Evolutionary conservation across 2,329 filamentous ascomycete species (phyloP), one percentile per base, ranked within the genome.

Genomic region (Nakataea oryzae): DNA sequence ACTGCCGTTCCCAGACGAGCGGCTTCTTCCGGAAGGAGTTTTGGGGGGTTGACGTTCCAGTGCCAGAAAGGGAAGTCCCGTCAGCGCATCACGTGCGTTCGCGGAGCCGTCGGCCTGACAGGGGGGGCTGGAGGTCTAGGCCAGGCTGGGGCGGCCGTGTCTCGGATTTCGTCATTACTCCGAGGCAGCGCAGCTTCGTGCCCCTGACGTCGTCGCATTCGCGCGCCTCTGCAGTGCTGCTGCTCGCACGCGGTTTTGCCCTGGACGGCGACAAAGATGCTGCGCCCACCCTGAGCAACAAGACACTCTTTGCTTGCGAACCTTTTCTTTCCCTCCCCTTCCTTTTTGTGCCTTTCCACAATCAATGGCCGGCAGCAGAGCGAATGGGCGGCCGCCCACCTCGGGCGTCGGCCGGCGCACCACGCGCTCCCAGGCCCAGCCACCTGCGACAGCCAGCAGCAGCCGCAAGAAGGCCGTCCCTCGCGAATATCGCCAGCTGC

Each of bases 401-500:
- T 28, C n/a, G 21, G 26, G 58, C 27, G 34, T 29, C 57, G 34
- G 28, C 24, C 50, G 59, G 11, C 59, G 59, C 30, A 47, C 59
- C 26, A 61, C 59, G 30, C 59, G 59, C 59, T 61, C 59, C 9
- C 59, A 57, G 30, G 30, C 59, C 2, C 59, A 60, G 29, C 21
- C 59, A 7, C 17, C 47, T 13, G 28, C 59, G 29, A 24, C 41
- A n/a, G 30, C 47, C 21, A n/a, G 24, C 13, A 29, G 26, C 26
- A 54, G 34, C 50, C 21, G 59, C 14, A 32, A 29, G 29, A 55
- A 13, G 29, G 61, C 34, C 3, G 9, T 64, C 28, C 65, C 65
- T 9, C 60, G 50, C 3, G 64, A 65, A 3, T 66, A 64, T 26
- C 65, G 58, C 12, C 65, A 66, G 29, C 56, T 69, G 66, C 65